Base-by-base conservation (phyloP, 768 basidiomycete species). In the Psilocybe azurescens region DNA sequence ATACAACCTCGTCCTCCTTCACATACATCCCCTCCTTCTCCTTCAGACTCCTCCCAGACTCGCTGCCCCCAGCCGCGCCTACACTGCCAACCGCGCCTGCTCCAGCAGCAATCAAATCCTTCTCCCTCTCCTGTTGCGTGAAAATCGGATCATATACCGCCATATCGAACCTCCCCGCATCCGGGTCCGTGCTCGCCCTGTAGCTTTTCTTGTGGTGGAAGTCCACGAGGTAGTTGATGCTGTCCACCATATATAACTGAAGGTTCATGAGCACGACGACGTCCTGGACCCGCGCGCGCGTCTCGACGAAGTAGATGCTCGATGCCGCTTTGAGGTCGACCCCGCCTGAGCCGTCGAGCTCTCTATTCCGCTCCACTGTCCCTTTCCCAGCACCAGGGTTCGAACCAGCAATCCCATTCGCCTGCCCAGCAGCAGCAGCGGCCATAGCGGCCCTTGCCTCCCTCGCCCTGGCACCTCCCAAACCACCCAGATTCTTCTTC, bases 131-230 rank as follows among this genome's bases (percentile, higher is more conserved):
- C 33, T 80, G 78, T 59, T 86, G 84, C 8, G 84, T 81, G 51
- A 81, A 72, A 10, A 65, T 69, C 14, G 80, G 75, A 57, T 86
- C 85, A n/a, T 74, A 77, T 24, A 79, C 76, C 0, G 80, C 81
- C 81, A 89, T 88, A 68, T 91, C 91, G 67, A 87, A 94, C 64
- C 83, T 88, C 16, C 85, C 89, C 16, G 90, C 89, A 5, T 81
- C 90, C 0, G 85, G 80, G 44, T 89, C 87, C 11, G 80, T 81
- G 1, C 86, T 86, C 5, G 92, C 93, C 66, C 81, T 84, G 76
- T 98, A 97, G 55, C 95, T 92, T 72, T 94, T 95, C 75, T 97
- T 94, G 79, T 99, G 96, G 69, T 97, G 90, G 78, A 99, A 99
- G 73, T 99, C 97, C 59, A 99, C 97, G 30, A 99, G 85, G 76